Base-by-base conservation (phyloP, 2,329 filamentous ascomycete species). In the Xylaria sp. region DNA sequence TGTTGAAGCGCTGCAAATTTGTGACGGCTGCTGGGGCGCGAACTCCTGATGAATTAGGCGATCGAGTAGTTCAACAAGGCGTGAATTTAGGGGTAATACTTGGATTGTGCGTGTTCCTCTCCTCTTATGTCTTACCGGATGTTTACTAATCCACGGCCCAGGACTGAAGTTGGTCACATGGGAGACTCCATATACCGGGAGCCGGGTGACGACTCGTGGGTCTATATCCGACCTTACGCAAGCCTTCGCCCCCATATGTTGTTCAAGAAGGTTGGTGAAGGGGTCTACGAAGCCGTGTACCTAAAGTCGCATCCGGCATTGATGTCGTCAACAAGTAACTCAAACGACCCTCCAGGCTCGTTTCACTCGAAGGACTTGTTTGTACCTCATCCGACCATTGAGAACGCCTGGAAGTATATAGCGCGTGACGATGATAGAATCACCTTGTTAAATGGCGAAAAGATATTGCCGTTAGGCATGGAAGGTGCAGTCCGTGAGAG, bases 111-210 rank as follows among this genome's bases (percentile, higher is more conserved):
- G 80, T 48, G 5, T 4, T 17, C 51, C 46, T 3, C 5, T 7
- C 33, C 44, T 38, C 15, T 46, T 42, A 6, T 31, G 9, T 38
- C 17, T 42, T 42, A 6, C 36, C 6, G 17, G 58, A 20, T 31
- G 58, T 33, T 42, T 49, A 53, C 76, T 71, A 49, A 73, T 44
- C n/a, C 31, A 23, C 15, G 4, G 63, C 20, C 11, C 28, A 82
- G 81, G 61, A 83, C 82, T 7, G 82, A 83, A 68, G 80, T 81
- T 13, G 82, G 82, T 3, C 77, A 82, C 5, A 77, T 82, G 2
- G 81, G 80, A 13, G 81, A 82, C 62, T 83, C 81, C 1, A 78
- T 83, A 44, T 73, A 77, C 5, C 79, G 81, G 10, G 78, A 79
- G 2, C 74, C 74, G 3, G 76, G 71, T 1, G 80, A 82, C 54